Evolutionary conservation across 208 protist genomes (phyloP), one percentile per base, ranked within the genome.

Genomic region (Leishmania tropica): DNA sequence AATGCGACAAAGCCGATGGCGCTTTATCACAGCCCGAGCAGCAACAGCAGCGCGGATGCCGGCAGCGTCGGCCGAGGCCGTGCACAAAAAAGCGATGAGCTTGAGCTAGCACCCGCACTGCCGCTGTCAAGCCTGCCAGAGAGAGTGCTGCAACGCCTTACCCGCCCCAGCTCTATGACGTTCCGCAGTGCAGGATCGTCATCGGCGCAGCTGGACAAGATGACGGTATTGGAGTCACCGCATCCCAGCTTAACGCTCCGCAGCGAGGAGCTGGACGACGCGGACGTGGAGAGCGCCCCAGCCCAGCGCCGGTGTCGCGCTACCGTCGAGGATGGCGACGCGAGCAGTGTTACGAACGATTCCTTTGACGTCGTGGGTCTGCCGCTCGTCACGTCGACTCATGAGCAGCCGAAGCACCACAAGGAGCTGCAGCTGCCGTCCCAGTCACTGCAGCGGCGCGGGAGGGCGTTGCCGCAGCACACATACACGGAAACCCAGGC

Each of bases 221-320:
- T 85, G 62, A 68, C 81, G 64, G 77, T 56, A 45, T 78, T 85
- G 56, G 77, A 85, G 51, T 81, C 81, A 7, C 72, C 72, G 47
- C 37, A 81, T 51, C 37, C 62, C 35, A 73, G 75, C 67, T 60
- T 76, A 19, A n/a, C 54, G 42, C 76, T 73, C 24, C 13, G 51
- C 45, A 56, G 60, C 31, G 83, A 79, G 40, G 73, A 58, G 13
- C 73, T 64, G 37, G 78, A 56, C 17, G 74, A 78, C 35, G 72
- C n/a, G 11, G 77, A 79, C 6, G 51, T 35, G 1, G 60, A 54
- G 74, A 72, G 42, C 10, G 53, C 19, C 10, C 72, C 56, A 6
- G 53, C 28, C 24, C 28, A 28, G 45, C 53, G 37, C 21, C 7
- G 11, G 19, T 31, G 42, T 70, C 11, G 37, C 77, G 15, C 47